These are phyloP conservation scores for Pleurotus cornucopiae DNA, from an alignment of 768 basidiomycete species.

Conservation along the genomic window DNA sequence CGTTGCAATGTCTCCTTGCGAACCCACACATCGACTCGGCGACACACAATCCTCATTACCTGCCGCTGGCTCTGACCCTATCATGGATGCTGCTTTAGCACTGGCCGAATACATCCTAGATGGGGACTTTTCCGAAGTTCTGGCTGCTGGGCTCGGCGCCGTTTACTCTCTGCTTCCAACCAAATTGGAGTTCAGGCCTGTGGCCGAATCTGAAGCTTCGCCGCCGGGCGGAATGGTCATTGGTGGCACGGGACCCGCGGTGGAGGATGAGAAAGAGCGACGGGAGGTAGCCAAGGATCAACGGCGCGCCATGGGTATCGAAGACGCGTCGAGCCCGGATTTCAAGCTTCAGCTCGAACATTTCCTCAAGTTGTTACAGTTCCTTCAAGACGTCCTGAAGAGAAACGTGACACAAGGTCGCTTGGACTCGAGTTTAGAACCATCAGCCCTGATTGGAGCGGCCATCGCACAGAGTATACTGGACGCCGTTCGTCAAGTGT, in stretches of 20 bases:
- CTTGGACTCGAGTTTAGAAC: constrained; percentile 31
- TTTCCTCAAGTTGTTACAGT: constrained; percentile 87
- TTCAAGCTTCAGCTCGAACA: constrained; percentile 81
- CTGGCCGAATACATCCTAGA: constrained; percentile 92
- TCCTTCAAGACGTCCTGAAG: constrained; percentile 82
- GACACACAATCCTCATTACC: constrained; percentile 27
- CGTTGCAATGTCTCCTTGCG: constrained; percentile 85
- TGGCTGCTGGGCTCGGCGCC: constrained; percentile 89
- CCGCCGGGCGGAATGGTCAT: constrained; percentile 63
- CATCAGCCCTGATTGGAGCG: constrained; percentile 64
- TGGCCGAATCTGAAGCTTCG: constrained; percentile 30
- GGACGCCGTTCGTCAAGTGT: constrained; percentile 77
- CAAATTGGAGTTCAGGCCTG: constrained; percentile 70
- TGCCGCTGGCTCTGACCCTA: constrained; percentile 49
- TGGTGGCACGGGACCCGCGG: constrained; percentile 54
- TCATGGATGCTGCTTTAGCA: constrained; percentile 80
- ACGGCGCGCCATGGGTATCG: constrained; percentile 60
- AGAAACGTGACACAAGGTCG: constrained; percentile 52
- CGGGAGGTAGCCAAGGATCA: constrained; percentile 45
- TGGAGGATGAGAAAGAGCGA: constrained; percentile 52
- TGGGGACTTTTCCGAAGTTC: constrained; percentile 97
- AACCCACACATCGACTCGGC: constrained; percentile 37
- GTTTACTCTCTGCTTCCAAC: constrained; percentile 89
- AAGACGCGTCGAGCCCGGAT: constrained; percentile 69
- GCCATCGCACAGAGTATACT: constrained; percentile 84